These are phyloP conservation scores for Phytophthora europaea DNA, from an alignment of 352 stramenopile genomes.

Conservation along the genomic window DNA sequence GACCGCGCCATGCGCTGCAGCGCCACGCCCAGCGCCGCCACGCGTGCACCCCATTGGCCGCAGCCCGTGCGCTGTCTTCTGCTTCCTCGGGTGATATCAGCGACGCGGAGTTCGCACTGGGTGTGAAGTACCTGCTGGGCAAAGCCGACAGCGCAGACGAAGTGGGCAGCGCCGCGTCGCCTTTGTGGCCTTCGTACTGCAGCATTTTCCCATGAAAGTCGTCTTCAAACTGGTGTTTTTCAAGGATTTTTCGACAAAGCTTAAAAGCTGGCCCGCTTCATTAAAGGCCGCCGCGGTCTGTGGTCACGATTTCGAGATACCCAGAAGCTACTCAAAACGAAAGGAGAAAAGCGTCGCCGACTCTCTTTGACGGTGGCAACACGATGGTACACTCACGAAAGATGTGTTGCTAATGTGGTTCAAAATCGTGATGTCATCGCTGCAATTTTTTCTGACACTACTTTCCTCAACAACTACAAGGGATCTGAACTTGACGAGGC, in stretches of 20 bases:
- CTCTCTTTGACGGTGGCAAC: slow-evolving; percentile 8
- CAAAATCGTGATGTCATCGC: slow-evolving; percentile 8
- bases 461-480: slow-evolving; percentile 6
- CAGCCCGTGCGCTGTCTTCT: slow-evolving; percentile 14
- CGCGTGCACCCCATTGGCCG: slow-evolving; percentile 1
- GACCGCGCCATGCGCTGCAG: slow-evolving; percentile 17
- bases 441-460: slow-evolving; percentile 7
- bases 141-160: slow-evolving; percentile 37
- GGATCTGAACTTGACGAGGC: background rate
- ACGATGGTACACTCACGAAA: slow-evolving; percentile 25
- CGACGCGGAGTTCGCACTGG: slow-evolving; percentile 68
- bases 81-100: slow-evolving; percentile 18
- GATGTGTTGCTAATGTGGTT: slow-evolving; percentile 11
- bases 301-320: slow-evolving; percentile 6
- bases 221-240: slow-evolving; percentile 13
- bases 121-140: slow-evolving; percentile 67
- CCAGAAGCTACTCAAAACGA: background rate
- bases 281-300: slow-evolving; percentile 3
- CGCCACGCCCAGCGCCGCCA: slow-evolving; percentile 21
- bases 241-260: background rate
- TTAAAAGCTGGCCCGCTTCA: background rate
- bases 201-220: too few relatives aligned
- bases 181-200: too few relatives aligned
- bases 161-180: slow-evolving; percentile 42
- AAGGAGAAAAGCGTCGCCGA: slow-evolving; percentile 2